Conservation (phyloP, 495 filamentous ascomycete species). For the Aspergillus panamensis region DNA sequence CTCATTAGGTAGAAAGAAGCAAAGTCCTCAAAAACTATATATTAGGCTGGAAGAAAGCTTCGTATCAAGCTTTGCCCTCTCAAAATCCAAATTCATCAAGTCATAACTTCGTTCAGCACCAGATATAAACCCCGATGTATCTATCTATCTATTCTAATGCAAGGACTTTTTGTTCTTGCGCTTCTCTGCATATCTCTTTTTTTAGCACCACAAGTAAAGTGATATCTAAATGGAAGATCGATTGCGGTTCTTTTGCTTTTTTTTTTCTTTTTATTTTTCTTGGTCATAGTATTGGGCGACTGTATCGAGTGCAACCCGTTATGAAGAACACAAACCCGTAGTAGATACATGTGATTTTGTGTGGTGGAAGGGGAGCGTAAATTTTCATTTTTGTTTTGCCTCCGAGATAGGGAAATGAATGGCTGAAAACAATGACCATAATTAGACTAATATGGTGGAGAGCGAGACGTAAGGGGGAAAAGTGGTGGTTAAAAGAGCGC, state of each 20-base stretch:
- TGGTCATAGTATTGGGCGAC: neutral
- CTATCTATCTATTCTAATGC: neutral
- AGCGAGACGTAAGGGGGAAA: neutral
- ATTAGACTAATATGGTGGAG: neutral
- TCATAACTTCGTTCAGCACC: neutral
- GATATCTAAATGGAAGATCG: neutral
- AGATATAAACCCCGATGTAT: neutral
- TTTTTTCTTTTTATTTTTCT: constrained; percentile 4
- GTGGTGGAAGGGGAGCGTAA: neutral
- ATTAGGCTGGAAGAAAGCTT: no score
- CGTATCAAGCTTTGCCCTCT: neutral
- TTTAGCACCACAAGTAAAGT: neutral
- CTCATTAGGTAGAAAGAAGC: no score
- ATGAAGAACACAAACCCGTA: neutral
- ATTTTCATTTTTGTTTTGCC: neutral
- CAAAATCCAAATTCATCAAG: neutral
- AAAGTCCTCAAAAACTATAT: no score
- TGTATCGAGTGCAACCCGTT: neutral
- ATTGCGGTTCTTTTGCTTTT: neutral
- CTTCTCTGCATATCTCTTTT: neutral
- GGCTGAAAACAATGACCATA: neutral
- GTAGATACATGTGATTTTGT: neutral
- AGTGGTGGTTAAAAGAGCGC: no score
- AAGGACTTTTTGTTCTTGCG: neutral
- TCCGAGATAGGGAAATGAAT: neutral